A percentile compares a stretch with the other conserved stretches of the same genome.
These are phyloP conservation scores for Apiotrichum porosum DNA, from an alignment of 1,284 basidiomycete species.

Conservation along the genomic window DNA sequence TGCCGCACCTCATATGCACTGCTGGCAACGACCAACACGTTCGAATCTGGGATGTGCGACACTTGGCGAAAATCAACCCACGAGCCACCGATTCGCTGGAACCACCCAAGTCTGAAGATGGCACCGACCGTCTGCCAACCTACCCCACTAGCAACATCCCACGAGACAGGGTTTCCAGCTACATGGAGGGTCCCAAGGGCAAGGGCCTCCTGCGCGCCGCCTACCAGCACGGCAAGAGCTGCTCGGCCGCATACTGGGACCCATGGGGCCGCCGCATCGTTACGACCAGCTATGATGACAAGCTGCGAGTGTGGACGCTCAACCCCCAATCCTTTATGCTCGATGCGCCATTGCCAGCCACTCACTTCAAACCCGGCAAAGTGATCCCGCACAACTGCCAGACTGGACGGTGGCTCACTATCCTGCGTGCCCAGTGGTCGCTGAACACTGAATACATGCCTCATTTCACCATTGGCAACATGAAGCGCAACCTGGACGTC, in stretches of 20 bases:
- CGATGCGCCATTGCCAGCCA: constrained; percentile 27
- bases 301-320: constrained; percentile 48
- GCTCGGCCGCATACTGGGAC: constrained; percentile 51
- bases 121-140: constrained; percentile 10
- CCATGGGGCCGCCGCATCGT: constrained; percentile 47
- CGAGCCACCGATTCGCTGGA: constrained; percentile 11
- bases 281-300: constrained; percentile 51
- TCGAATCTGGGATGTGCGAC: constrained; percentile 47
- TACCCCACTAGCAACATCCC: constrained; percentile 23
- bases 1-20: constrained; percentile 45
- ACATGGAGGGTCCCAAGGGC: constrained; percentile 26
- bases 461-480: constrained; percentile 51
- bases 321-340: constrained; percentile 32
- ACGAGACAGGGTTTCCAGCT: constrained; percentile 18
- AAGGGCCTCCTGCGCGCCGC: constrained; percentile 36
- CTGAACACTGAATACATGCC: constrained; percentile 47
- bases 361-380: constrained; percentile 34
- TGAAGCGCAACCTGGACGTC: constrained; percentile 50
- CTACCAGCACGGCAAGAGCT: constrained; percentile 48
- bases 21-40: constrained; percentile 43
- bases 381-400: constrained; percentile 50
- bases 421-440: constrained; percentile 52
- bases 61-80: constrained; percentile 29
- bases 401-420: constrained; percentile 51
- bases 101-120: constrained; percentile 8